phyloP scores from a whole-genome alignment of 2,329 filamentous ascomycete genomes.

The Macroventuria anomochaeta region DNA sequence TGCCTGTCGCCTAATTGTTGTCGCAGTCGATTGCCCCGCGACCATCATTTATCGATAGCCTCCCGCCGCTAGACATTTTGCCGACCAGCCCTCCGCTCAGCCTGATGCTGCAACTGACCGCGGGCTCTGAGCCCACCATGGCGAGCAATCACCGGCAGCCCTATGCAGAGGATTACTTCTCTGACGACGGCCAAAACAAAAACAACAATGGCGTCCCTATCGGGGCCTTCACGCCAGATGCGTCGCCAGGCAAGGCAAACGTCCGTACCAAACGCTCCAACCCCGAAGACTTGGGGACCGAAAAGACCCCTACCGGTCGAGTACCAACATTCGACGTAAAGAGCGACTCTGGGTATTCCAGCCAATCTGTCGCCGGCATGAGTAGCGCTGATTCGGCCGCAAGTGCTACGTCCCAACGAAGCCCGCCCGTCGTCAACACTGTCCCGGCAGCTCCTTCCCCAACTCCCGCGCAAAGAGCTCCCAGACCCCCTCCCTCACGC shows the following conservation, averaged over 20 bases:
- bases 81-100: constrained; percentile 18
- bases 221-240: constrained; percentile 40
- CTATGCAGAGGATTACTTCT: constrained; percentile 51
- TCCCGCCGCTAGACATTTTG: constrained; percentile 29
- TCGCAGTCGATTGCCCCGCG: constrained; percentile 23
- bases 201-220: constrained; percentile 21
- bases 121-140: constrained; percentile 13
- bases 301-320: constrained; percentile 35
- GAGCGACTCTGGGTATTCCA: constrained; percentile 69
- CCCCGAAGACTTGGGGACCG: constrained; percentile 44
- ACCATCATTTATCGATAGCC: constrained; percentile 28
- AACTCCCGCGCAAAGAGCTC: constrained; percentile 15
- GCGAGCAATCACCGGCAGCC: constrained; percentile 31
- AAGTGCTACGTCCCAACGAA: constrained; percentile 45
- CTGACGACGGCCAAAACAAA: constrained; percentile 44
- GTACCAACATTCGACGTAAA: constrained; percentile 55
- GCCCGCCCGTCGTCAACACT: constrained; percentile 27
- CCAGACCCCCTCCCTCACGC: constrained; percentile 21
- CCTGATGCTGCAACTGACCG: constrained; percentile 9
- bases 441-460: constrained; percentile 20
- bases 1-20: constrained; percentile 27
- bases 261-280: constrained; percentile 57
- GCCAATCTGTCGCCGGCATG: constrained; percentile 61
- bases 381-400: constrained; percentile 60
- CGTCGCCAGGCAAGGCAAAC: constrained; percentile 54